These are phyloP conservation scores for Fusarium phyllophilum DNA, from an alignment of 2,329 filamentous ascomycete species.

Conservation along the genomic window DNA sequence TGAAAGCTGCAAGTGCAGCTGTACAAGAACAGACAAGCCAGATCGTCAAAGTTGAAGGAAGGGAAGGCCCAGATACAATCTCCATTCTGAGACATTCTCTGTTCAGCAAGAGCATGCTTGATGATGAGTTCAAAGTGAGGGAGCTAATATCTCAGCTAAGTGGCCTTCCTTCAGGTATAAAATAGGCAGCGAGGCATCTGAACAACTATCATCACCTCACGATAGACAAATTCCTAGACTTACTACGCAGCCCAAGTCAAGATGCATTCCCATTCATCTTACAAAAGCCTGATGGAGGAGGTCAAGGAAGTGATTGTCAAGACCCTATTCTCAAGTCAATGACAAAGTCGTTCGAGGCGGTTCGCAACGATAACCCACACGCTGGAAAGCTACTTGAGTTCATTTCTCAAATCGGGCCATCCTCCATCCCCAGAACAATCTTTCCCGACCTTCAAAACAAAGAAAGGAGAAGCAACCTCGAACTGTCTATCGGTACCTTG, in stretches of 20 bases:
- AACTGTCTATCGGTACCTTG: background rate
- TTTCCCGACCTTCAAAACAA: background rate
- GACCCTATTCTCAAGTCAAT: background rate
- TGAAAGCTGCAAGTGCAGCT: background rate
- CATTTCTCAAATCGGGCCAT: background rate
- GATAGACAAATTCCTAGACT: background rate
- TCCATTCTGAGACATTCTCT: background rate
- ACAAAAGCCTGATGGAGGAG: too few species aligned
- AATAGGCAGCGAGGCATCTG: background rate
- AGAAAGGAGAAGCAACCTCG: accelerated
- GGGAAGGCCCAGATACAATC: background rate
- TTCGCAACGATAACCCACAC: accelerated
- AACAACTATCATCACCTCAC: background rate
- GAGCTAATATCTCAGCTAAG: background rate
- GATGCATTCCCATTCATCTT: background rate
- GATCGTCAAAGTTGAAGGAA: background rate
- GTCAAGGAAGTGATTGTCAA: too few species aligned
- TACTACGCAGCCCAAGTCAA: background rate
- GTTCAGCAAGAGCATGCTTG: background rate
- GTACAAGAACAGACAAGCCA: background rate
- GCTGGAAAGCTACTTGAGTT: background rate
- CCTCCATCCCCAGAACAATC: background rate
- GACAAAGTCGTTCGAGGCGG: background rate
- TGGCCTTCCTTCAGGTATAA: background rate
- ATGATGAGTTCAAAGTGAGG: accelerated